Evolutionary conservation across 495 filamentous ascomycete genomes (phyloP).

Genomic region (Paragyromitra xinjiangensis): DNA sequence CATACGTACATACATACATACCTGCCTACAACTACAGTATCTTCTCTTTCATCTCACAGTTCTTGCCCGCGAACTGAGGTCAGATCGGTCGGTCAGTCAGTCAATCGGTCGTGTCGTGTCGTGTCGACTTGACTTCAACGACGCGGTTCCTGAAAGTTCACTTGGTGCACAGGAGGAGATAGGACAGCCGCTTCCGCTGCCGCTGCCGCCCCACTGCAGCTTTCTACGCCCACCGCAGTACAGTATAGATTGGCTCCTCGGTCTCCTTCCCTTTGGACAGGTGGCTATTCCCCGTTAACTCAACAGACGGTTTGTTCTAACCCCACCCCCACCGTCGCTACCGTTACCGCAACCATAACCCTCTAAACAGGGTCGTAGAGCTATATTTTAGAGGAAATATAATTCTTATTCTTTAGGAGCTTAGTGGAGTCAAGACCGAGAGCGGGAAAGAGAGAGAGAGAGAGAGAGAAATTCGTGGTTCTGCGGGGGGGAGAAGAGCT

Average conservation of each 20-base stretch:
- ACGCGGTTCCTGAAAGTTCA: slow-evolving; percentile 27
- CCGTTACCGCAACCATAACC: not conserved
- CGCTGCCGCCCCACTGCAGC: slow-evolving; percentile 7
- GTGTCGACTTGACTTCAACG: slow-evolving; percentile 20
- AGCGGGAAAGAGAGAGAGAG: slow-evolving; percentile 5
- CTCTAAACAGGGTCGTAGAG: slow-evolving; percentile 34
- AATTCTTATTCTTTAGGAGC: not conserved
- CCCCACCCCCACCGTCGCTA: not conserved
- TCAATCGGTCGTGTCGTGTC: too few relatives aligned
- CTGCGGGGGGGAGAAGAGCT: slow-evolving; percentile 14
- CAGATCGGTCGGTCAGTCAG: not conserved
- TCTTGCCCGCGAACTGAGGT: slow-evolving; percentile 18
- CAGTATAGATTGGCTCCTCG: not conserved
- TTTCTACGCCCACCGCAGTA: slow-evolving; percentile 9
- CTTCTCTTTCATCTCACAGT: slow-evolving; percentile 28
- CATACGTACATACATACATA: slow-evolving; percentile 5
- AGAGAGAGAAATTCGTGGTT: not conserved
- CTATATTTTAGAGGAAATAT: slow-evolving; percentile 26
- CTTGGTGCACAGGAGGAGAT: slow-evolving; percentile 9
- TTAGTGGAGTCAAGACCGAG: slow-evolving; percentile 17
- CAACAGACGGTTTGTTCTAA: slow-evolving; percentile 11
- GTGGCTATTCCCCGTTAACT: slow-evolving; percentile 33
- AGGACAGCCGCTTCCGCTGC: slow-evolving; percentile 1
- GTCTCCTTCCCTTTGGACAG: slow-evolving; percentile 23
- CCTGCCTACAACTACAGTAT: not conserved